Base-by-base conservation (phyloP, 805 yeast genomes). In the Kregervanrija delftensis region DNA sequence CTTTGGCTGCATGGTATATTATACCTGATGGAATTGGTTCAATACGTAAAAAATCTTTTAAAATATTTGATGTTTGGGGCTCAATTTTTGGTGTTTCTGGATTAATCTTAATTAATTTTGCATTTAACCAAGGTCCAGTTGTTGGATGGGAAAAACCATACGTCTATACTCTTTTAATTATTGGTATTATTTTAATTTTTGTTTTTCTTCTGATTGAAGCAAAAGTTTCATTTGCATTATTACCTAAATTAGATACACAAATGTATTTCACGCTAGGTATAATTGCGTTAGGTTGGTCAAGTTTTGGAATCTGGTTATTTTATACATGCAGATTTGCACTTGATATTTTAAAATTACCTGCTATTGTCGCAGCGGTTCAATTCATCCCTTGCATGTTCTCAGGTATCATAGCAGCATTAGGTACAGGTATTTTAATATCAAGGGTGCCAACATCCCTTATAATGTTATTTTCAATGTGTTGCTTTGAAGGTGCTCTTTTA, bases 81-180 rank as follows among this genome's bases (percentile, higher is more conserved):
- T 66, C 83, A 0, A 13, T 64, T 0, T 47, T 76, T 11, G 90
- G 86, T 3, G 73, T 84, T 4, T 46, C 64, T 5, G 87, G 86
- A 0, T 60, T 86, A 40, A 69, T 83, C 2, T 57, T 85, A 32
- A 68, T 86, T 58, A 83, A 81, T 52, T 79, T 84, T 57, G 77
- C 77, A 2, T 78, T 87, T 79, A 84, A 81, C 53, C 89, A 86
- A 58, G 91, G 84, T 2, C 86, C 91, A 0, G 70, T 74, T 5
- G 81, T 67, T 2, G 87, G 90, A 15, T 85, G 91, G 91, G 53
- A 61, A 10, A 57, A 56, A 2, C 72, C 81, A 1, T 84, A 83
- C 51, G 73, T 81, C 36, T 74, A 80, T 36, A 77, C 69, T 0
- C 57, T 85, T 11, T 61, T 83, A 30, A 65, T 81, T 1, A 57